Evolutionary conservation across 2,329 filamentous ascomycete species (phyloP), one percentile per base, ranked within the genome.

Genomic region (Aurifilum marmelostoma): DNA sequence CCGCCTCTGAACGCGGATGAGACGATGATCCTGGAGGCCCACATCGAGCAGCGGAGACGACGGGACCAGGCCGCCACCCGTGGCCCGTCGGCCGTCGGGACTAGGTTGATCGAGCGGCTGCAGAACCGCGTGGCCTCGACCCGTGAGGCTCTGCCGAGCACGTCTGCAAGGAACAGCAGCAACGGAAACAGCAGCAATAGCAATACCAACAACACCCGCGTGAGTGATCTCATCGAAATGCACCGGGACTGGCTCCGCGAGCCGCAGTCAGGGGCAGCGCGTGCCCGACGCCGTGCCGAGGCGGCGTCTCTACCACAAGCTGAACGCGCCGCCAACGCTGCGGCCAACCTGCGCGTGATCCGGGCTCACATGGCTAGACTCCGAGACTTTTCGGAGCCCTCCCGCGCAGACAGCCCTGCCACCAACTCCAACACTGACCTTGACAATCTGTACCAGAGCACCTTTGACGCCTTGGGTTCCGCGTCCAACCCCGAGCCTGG

Each of bases 21-120:
- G 72, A 85, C 84, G 2, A 76, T 84, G 59, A 85, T 89, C 1
- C 77, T 89, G 3, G 86, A 89, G 69, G 86, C 86, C 2, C 80
- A 88, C 37, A 83, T 87, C 70, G 81, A 81, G 39, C 83, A 86
- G 65, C 83, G 87, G 43, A 82, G 85, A 32, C 82, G 84, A 24
- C 80, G 84, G 56, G 85, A 87, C 67, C 77, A 80, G 75, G 83
- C 58, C 12, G 70, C 68, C 32, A 24, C 63, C 6, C 71, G 66
- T 52, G 67, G 47, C 61, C 29, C 56, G 34, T 32, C 65, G 32
- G 63, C 61, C 18, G 47, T 54, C 2, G 47, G 52, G 50, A 64
- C 59, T 29, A 67, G 69, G 43, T 5, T 71, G n/a, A 64, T 67
- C 64, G 69, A 71, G 41, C 69, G 69, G 24, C 61, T 71, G 8